Evolutionary conservation across 345 rosid species (phyloP).

Genomic region (Cardamine chenopodiifolia): DNA sequence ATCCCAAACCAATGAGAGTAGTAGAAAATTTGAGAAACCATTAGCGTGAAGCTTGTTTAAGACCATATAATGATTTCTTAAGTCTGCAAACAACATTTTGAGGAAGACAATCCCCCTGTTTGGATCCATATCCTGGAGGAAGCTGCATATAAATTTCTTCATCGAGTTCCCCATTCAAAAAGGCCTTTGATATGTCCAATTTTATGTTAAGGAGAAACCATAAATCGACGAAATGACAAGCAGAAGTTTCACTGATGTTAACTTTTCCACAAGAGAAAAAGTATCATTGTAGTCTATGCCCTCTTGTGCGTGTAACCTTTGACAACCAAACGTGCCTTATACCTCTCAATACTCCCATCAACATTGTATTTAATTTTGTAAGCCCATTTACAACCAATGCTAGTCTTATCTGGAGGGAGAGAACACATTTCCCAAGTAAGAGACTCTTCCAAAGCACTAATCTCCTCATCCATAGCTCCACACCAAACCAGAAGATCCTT

Average conservation of each 20-base stretch:
- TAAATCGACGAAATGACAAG: neutral
- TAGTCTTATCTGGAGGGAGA: rapidly evolving
- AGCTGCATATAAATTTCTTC: neutral
- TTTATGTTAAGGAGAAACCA: neutral
- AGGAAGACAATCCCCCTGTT: neutral
- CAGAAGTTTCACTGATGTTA: rapidly evolving
- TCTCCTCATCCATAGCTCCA: neutral
- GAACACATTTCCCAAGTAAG: neutral
- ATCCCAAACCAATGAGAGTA: too few species aligned
- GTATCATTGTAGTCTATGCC: neutral
- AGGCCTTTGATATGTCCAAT: neutral
- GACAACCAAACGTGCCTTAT: neutral
- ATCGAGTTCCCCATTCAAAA: neutral
- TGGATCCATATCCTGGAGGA: rapidly evolving
- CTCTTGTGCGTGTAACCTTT: neutral
- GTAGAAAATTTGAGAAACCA: neutral
- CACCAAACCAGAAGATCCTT: neutral
- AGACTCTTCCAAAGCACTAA: neutral
- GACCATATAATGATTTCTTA: neutral
- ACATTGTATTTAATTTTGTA: neutral
- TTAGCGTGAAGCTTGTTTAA: neutral
- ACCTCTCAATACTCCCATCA: neutral
- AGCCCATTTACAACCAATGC: neutral
- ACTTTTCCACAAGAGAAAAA: neutral
- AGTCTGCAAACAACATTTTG: neutral